Percentiles rank a stretch among this genome's conserved stretches.
phyloP scores from a whole-genome alignment of 2,329 filamentous ascomycete genomes.

The Penicillium decumbens region DNA sequence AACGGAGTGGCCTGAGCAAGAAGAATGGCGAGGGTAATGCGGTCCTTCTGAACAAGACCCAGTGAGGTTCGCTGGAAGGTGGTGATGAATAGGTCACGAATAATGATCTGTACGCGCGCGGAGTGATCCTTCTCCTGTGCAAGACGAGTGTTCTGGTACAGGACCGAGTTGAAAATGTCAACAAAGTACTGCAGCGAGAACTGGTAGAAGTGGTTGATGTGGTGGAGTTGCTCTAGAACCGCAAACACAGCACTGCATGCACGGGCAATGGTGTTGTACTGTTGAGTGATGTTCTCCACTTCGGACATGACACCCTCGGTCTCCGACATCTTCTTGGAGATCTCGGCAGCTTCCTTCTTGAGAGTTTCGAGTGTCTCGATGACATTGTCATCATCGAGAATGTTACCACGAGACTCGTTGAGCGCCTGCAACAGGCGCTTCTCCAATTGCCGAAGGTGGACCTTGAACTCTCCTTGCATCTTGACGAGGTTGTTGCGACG shows the following conservation, averaged over 20 bases:
- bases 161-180: conserved; percentile 91
- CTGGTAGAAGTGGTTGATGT: conserved; percentile 98
- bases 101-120: conserved; percentile 78
- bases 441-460: conserved; percentile 93
- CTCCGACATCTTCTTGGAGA: conserved; percentile 91
- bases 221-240: conserved; percentile 92
- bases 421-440: conserved; percentile 89
- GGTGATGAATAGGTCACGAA: conserved; percentile 84
- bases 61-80: conserved; percentile 92
- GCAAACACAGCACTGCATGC: conserved; percentile 98
- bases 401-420: conserved; percentile 96
- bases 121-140: conserved; percentile 69
- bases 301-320: conserved; percentile 98
- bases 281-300: conserved; percentile 89
- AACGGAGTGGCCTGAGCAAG: conserved; percentile 94
- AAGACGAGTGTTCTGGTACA: conserved; percentile 72
- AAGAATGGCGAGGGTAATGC: conserved; percentile 89
- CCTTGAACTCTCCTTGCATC: conserved; percentile 96
- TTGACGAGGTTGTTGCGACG: conserved; percentile 96
- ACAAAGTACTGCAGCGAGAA: conserved; percentile 98
- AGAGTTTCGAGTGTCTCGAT: conserved; percentile 96
- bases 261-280: conserved; percentile 88
- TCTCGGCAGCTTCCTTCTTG: conserved; percentile 95
- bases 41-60: conserved; percentile 86
- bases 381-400: conserved; percentile 95